phyloP scores from a whole-genome alignment of 768 basidiomycete species.

The Russula sp. region DNA sequence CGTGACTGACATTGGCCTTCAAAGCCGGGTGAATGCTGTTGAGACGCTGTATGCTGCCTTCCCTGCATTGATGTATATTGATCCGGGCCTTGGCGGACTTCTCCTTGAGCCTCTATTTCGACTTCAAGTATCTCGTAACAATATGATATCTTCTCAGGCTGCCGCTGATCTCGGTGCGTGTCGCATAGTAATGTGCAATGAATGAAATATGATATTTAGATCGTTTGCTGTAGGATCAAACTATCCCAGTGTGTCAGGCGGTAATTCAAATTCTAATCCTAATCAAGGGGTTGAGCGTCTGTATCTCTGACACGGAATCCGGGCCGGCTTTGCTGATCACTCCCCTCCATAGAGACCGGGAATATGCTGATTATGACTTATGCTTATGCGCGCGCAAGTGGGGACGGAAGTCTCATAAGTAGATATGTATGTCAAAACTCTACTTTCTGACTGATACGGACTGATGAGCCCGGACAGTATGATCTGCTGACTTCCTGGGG shows the following conservation, averaged over 20 bases:
- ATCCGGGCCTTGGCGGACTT: slow-evolving; percentile 45
- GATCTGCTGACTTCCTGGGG: slow-evolving; percentile 37
- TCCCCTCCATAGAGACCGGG: slow-evolving; percentile 32
- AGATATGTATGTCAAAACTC: slow-evolving; percentile 25
- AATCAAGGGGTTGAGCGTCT: slow-evolving; percentile 16
- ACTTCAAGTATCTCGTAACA: not conserved
- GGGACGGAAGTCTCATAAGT: slow-evolving; percentile 32
- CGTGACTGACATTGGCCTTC: slow-evolving; percentile 1
- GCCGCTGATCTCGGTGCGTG: slow-evolving; percentile 27
- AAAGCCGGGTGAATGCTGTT: slow-evolving; percentile 44
- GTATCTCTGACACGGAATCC: not conserved
- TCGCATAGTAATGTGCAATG: too few relatives aligned
- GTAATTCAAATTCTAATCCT: slow-evolving; percentile 1
- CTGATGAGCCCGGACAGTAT: slow-evolving; percentile 28
- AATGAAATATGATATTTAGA: not conserved
- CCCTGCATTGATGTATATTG: slow-evolving; percentile 51
- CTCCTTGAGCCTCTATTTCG: slow-evolving; percentile 30
- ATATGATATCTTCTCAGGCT: slow-evolving; percentile 1
- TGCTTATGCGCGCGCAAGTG: slow-evolving; percentile 33
- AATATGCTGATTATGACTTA: slow-evolving; percentile 40
- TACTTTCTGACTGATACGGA: not conserved
- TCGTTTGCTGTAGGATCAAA: not conserved
- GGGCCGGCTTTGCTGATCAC: not conserved
- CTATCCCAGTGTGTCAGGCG: slow-evolving; percentile 17
- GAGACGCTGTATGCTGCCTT: slow-evolving; percentile 54